Base-by-base conservation (phyloP, 768 basidiomycete genomes). In the Leccinum longicurvipes region DNA sequence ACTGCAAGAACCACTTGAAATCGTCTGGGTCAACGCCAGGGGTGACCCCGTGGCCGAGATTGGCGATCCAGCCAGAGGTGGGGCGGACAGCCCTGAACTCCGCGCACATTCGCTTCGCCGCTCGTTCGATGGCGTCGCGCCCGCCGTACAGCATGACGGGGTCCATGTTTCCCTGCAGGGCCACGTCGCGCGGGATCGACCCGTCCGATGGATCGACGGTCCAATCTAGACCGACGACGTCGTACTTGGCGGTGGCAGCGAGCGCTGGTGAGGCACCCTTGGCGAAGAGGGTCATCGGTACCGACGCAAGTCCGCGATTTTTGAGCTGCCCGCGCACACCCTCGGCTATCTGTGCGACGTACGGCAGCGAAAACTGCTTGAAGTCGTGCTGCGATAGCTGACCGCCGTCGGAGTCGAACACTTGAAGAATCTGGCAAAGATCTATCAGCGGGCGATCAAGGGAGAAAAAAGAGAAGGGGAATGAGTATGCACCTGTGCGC, bases 331-430 rank as follows among this genome's bases (percentile, higher is more conserved):
- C 64, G 52, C 83, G 84, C 55, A 98, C 91, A 55, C 82, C 77
- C 2, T 73, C 73, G 15, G 89, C 82, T 63, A 98, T 94, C 63
- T 84, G 82, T 46, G 77, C 72, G 36, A 93, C 78, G 15, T 87
- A 82, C 8, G 94, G 94, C 58, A 90, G 81, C 45, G 95, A 88
- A 74, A 97, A 98, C 49, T 78, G 75, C 28, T 73, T 70, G 73
- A 96, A 98, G 68, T 98, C 91, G 66, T 91, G 76, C 2, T 89
- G 92, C 4, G 95, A 87, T 55, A 99, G 79, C 67, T 97, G 95
- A 49, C 91, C 90, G 9, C 91, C 97, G 83, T 90, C 92, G 1
- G 97, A 98, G 72, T 99, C 97, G 66, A 99, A 99, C 12, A 99
- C 81, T 82, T 99, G 97, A 6, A 98, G 78, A 46, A 97, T 78